phyloP scores from a whole-genome alignment of 2,329 filamentous ascomycete species.

The Teratosphaeria pseudoeucalypti region DNA sequence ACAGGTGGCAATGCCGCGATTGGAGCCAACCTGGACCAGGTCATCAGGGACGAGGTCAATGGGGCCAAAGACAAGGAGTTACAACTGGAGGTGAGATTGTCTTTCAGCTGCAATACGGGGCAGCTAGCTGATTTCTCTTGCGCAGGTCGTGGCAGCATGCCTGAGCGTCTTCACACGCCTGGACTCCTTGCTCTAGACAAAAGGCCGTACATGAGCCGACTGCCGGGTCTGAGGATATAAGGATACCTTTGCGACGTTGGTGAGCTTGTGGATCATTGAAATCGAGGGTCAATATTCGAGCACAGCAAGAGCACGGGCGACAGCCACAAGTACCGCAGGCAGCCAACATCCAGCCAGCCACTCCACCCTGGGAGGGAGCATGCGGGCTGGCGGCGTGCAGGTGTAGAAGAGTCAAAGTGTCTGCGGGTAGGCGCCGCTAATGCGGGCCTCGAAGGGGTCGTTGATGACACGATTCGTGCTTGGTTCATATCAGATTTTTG shows the following conservation, averaged over 20 bases:
- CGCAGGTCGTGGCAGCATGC: slow-evolving; percentile 75
- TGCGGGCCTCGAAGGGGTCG: not conserved
- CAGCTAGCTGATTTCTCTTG: not conserved
- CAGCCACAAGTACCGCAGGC: not conserved
- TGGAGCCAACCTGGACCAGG: slow-evolving; percentile 81
- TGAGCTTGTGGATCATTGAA: not conserved
- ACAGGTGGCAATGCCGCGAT: slow-evolving; percentile 67
- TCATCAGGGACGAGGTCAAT: slow-evolving; percentile 78
- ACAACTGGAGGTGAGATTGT: slow-evolving; percentile 69
- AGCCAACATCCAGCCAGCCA: not conserved
- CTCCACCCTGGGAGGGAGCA: not conserved
- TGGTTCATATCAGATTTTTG: not conserved
- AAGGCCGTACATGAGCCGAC: slow-evolving; percentile 8
- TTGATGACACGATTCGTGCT: not conserved
- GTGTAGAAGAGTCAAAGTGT: not conserved
- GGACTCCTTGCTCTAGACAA: slow-evolving; percentile 72
- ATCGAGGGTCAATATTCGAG: not conserved
- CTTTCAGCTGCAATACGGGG: not conserved
- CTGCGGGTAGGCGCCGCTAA: not conserved
- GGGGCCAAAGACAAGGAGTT: slow-evolving; percentile 85
- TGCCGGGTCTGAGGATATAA: not conserved
- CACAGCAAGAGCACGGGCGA: not conserved
- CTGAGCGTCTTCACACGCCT: slow-evolving; percentile 95
- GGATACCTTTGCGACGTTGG: not conserved
- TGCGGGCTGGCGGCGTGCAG: not conserved